Percentiles rank a stretch among this genome's conserved stretches.
These are phyloP conservation scores for Xylaria cubensis DNA, from an alignment of 495 filamentous ascomycete species.

Conservation along the genomic window DNA sequence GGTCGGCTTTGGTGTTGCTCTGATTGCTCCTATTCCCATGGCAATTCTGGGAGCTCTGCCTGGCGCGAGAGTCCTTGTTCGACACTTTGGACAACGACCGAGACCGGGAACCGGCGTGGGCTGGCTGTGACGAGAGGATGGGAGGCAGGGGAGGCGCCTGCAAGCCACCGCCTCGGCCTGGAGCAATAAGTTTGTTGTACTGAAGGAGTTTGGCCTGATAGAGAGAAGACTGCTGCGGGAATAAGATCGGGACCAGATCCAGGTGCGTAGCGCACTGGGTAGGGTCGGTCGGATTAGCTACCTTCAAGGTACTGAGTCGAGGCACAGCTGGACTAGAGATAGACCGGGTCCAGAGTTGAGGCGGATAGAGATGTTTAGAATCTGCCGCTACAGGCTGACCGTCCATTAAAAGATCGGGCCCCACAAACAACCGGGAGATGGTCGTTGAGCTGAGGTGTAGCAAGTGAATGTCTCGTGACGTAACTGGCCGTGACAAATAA, in stretches of 20 bases:
- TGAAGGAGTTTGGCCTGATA: slow-evolving; percentile 60
- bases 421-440: slow-evolving; percentile 37
- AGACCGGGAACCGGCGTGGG: slow-evolving; percentile 55
- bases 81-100: slow-evolving; percentile 60
- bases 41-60: slow-evolving; percentile 55
- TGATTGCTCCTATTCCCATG: slow-evolving; percentile 64
- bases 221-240: slow-evolving; percentile 57
- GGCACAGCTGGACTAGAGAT: slow-evolving; percentile 40
- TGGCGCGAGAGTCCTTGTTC: slow-evolving; percentile 53
- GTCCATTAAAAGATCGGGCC: slow-evolving; percentile 57
- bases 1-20: slow-evolving; percentile 58
- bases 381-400: slow-evolving; percentile 57
- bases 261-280: slow-evolving; percentile 47
- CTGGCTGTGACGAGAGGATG: slow-evolving; percentile 52
- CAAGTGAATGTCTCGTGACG: slow-evolving; percentile 35
- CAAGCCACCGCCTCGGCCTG: slow-evolving; percentile 55
- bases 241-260: slow-evolving; percentile 55
- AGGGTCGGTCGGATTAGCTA: slow-evolving; percentile 31
- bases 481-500: slow-evolving; percentile 15
- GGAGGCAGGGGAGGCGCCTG: slow-evolving; percentile 56
- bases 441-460: slow-evolving; percentile 29
- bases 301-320: slow-evolving; percentile 34
- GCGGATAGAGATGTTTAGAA: slow-evolving; percentile 57
- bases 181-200: slow-evolving; percentile 62
- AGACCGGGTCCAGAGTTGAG: slow-evolving; percentile 49